These are phyloP conservation scores for Yamadazyma scolyti DNA, from an alignment of 805 yeast species.

Conservation along the genomic window DNA sequence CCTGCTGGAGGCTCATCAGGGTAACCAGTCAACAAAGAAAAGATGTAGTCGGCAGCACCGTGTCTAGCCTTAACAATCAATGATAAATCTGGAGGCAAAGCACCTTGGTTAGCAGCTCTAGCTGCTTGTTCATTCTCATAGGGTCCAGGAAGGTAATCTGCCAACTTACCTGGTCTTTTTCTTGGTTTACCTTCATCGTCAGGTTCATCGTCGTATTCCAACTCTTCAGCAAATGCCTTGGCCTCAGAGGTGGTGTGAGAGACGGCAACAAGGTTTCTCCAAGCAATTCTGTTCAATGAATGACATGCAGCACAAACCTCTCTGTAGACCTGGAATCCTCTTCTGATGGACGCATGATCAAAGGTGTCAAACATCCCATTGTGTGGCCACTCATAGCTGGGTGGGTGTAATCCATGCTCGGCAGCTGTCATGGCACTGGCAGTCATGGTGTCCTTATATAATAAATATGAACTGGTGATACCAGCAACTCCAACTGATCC, in stretches of 20 bases:
- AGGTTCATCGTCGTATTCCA: constrained; percentile 95
- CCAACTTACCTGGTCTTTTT: constrained; percentile 97
- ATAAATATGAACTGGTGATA: constrained; percentile 72
- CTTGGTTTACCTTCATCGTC: constrained; percentile 96
- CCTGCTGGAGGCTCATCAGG: constrained; percentile 99
- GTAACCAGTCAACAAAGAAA: constrained; percentile 93
- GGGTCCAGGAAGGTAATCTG: constrained; percentile 93
- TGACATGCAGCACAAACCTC: constrained; percentile 99
- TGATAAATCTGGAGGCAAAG: constrained; percentile 96
- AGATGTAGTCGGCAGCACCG: constrained; percentile 95
- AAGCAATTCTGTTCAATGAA: constrained; percentile 92
- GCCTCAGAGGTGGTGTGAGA: constrained; percentile 89
- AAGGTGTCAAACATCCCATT: constrained; percentile 86
- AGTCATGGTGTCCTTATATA: constrained; percentile 79
- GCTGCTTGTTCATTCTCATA: constrained; percentile 99
- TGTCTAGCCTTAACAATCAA: constrained; percentile 98
- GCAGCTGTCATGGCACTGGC: constrained; percentile 98
- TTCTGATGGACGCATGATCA: constrained; percentile 94
- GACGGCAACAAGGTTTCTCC: constrained; percentile 98
- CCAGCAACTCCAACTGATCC: constrained; percentile 74
- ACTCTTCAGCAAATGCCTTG: constrained; percentile 90
- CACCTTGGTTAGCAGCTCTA: constrained; percentile 99
- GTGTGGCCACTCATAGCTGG: constrained; percentile 91
- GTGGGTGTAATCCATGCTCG: constrained; percentile 97
- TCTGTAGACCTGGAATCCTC: constrained; percentile 98